A percentile compares a stretch with the other conserved stretches of the same genome.
Evolutionary conservation across 1,284 basidiomycete genomes (phyloP).

Genomic region (Fomitopsis palustris): DNA sequence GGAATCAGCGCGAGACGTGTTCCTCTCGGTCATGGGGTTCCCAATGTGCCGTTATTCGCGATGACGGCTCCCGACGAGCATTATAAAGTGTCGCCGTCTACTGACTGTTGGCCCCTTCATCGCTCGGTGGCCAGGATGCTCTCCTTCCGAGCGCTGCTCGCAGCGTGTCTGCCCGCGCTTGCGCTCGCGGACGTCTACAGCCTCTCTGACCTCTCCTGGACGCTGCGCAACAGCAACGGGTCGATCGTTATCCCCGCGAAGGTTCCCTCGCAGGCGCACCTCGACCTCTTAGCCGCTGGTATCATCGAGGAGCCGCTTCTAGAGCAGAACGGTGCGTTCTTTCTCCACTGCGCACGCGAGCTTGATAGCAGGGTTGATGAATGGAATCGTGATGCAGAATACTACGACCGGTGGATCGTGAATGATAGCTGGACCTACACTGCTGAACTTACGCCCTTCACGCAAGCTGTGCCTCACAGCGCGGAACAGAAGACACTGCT

Average conservation of each 20-base stretch:
- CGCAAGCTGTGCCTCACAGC: slow-evolving; percentile 10
- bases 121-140: not conserved
- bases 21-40: not conserved
- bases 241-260: slow-evolving; percentile 50
- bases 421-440: slow-evolving; percentile 63
- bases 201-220: slow-evolving; percentile 46
- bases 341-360: not conserved
- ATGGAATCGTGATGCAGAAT: slow-evolving; percentile 34
- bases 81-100: not conserved
- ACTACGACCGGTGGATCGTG: slow-evolving; percentile 53
- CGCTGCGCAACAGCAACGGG: slow-evolving; percentile 49
- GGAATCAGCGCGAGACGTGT: not conserved
- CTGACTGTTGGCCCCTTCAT: not conserved
- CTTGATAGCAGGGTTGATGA: not conserved
- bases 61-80: not conserved
- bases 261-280: slow-evolving; percentile 52
- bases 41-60: not conserved
- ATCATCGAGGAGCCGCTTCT: slow-evolving; percentile 54
- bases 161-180: slow-evolving; percentile 16
- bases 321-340: slow-evolving; percentile 44
- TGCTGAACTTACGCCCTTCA: slow-evolving; percentile 46
- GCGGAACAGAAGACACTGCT: slow-evolving; percentile 35
- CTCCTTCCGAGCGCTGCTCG: slow-evolving; percentile 6
- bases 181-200: slow-evolving; percentile 36
- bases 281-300: slow-evolving; percentile 49